Conservation (phyloP, 1,139 yeast species). For the Pichia sp. region DNA sequence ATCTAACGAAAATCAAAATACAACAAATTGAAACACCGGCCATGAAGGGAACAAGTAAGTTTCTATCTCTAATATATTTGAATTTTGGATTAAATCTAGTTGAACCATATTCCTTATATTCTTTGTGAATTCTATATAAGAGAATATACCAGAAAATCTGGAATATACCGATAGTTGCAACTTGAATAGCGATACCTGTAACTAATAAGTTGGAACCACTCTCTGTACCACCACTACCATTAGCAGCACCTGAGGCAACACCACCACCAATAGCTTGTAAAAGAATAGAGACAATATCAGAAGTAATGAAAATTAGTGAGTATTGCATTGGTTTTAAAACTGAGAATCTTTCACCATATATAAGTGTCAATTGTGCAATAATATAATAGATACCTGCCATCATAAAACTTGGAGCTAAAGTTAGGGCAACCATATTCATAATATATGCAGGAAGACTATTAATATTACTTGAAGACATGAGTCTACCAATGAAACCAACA, state of each 20-base stretch:
- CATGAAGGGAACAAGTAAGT: constrained; percentile 43
- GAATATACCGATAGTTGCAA: constrained; percentile 62
- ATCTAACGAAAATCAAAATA: constrained; percentile 57
- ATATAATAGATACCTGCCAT: constrained; percentile 84
- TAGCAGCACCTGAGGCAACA: constrained; percentile 52
- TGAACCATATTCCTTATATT: constrained; percentile 21
- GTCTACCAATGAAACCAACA: constrained; percentile 63
- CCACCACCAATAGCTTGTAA: constrained; percentile 85
- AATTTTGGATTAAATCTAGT: constrained; percentile 34
- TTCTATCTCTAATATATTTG: constrained; percentile 34
- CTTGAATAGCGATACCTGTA: constrained; percentile 77
- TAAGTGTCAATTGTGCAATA: constrained; percentile 63
- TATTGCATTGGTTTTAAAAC: constrained; percentile 68
- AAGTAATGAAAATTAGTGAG: constrained; percentile 44
- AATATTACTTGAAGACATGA: constrained; percentile 37
- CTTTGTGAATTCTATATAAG: constrained; percentile 37
- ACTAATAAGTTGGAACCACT: constrained; percentile 72
- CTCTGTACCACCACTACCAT: constrained; percentile 28
- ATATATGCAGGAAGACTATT: constrained; percentile 40
- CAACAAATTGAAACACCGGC: constrained; percentile 47
- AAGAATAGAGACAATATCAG: constrained; percentile 41
- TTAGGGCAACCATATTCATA: constrained; percentile 61
- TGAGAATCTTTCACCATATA: constrained; percentile 60
- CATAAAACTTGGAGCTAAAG: constrained; percentile 80
- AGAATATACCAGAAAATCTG: constrained; percentile 50